These are phyloP conservation scores for Cetradonia linearis DNA, from an alignment of 495 filamentous ascomycete genomes.

Conservation along the genomic window DNA sequence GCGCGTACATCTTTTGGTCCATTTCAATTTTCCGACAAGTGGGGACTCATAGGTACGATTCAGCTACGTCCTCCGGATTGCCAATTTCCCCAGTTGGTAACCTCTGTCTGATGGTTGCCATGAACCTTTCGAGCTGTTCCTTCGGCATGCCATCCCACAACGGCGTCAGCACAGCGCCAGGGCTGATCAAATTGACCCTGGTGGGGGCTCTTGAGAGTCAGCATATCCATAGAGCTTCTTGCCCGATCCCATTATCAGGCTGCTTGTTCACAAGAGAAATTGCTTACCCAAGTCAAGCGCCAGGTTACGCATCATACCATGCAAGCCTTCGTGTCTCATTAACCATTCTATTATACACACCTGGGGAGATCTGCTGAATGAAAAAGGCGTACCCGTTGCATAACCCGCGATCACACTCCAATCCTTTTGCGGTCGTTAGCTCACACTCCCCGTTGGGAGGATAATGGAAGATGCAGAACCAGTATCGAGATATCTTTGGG, in stretches of 20 bases:
- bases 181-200: conserved; percentile 49
- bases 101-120: conserved; percentile 25
- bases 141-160: conserved; percentile 32
- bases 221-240: neutral
- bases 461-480: conserved; percentile 39
- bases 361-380: neutral
- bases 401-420: conserved; percentile 38
- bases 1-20: too few species aligned
- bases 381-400: conserved; percentile 27
- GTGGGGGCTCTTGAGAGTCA: conserved; percentile 33
- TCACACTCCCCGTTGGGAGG: conserved; percentile 42
- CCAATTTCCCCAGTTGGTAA: conserved; percentile 40
- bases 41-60: conserved; percentile 48
- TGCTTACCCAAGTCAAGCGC: conserved; percentile 41
- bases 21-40: too few species aligned
- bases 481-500: conserved; percentile 34
- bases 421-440: conserved; percentile 35
- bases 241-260: neutral
- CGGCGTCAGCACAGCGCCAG: conserved; percentile 47
- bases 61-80: conserved; percentile 46
- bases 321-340: conserved; percentile 11
- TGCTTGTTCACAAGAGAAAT: neutral
- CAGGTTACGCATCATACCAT: conserved; percentile 39
- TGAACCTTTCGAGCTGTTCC: conserved; percentile 26
- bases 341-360: neutral